Base-by-base conservation (phyloP, 345 rosid genomes). In the Ceriops zippeliana region DNA sequence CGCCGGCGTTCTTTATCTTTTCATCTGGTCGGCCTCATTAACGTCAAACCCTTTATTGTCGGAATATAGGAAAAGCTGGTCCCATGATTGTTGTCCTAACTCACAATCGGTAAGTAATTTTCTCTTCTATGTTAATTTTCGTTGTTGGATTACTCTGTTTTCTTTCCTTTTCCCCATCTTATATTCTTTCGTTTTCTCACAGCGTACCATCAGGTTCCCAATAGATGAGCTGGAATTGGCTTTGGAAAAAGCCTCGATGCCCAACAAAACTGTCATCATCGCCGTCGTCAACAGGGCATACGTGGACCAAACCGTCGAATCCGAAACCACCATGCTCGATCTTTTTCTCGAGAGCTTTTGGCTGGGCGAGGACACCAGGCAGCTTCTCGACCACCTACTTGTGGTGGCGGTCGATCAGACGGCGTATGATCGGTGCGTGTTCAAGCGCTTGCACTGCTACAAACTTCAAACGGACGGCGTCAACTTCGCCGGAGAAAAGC, bases 191-290 rank as follows among this genome's bases (percentile, higher is more conserved):
- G 10, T 2, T 38, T 13, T 11, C 46, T 9, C 46, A 10, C 19
- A 42, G 49, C 49, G 22, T 1, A 62, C 26, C 1, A 24, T 38
- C 2, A 65, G 34, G 42, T 49, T 71, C 31, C 82, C 73, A 1
- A 31, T 71, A 9, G 90, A 92, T 38, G 81, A 85, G 47, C 83
- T 92, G 0, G 87, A 76, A 19, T 16, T 31, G 21, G 86, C 75
- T 1, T 30, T 92, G 61, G 71, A 61, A 1, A 81, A 52, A 38
- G 89, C 92, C 6, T 61, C 89, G 7, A 89, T 70, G 78, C 76
- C 83, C 0, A 71, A 71, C 65, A 76, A 71, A 51, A 76, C 79
- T 6, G 64, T 76, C 6, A 76, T 76, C 9, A 71, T 76, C 26
- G 75, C 67, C 1, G 53, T 76, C 1, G 71, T 76, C 20, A 76